Conservation (phyloP, 257 asterid species). For the Salvia hispanica region DNA sequence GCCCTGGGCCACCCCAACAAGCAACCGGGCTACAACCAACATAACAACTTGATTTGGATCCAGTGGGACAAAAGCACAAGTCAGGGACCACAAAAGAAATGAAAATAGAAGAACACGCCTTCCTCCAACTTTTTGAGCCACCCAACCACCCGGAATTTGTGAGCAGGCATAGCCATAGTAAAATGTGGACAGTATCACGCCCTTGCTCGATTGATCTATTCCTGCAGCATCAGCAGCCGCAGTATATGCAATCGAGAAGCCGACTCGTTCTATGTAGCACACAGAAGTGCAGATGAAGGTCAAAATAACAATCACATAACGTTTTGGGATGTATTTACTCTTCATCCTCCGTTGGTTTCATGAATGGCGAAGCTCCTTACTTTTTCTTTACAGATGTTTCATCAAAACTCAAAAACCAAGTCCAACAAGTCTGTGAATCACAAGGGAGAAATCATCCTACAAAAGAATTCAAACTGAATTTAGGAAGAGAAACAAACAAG, state of each 20-base stretch:
- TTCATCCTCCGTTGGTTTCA: constrained; percentile 61
- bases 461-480: background rate
- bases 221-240: constrained; percentile 91
- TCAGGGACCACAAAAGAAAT: constrained; percentile 79
- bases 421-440: constrained; percentile 20
- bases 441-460: constrained; percentile 18
- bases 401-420: background rate
- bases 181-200: constrained; percentile 79
- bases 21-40: constrained; percentile 78
- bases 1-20: constrained; percentile 97
- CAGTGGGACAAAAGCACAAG: constrained; percentile 80
- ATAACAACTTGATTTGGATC: constrained; percentile 64
- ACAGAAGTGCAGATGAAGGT: constrained; percentile 92
- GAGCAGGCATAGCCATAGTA: constrained; percentile 93
- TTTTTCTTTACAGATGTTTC: constrained; percentile 13
- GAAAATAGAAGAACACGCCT: constrained; percentile 83
- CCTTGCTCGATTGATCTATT: constrained; percentile 79
- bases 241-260: constrained; percentile 93
- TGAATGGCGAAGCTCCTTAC: constrained; percentile 42
- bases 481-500: background rate
- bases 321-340: constrained; percentile 61
- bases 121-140: constrained; percentile 89
- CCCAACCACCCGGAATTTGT: constrained; percentile 98
- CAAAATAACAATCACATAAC: constrained; percentile 67
- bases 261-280: constrained; percentile 89